phyloP scores from a whole-genome alignment of 2,329 filamentous ascomycete genomes.

The Trichophyton mentagrophytes region DNA sequence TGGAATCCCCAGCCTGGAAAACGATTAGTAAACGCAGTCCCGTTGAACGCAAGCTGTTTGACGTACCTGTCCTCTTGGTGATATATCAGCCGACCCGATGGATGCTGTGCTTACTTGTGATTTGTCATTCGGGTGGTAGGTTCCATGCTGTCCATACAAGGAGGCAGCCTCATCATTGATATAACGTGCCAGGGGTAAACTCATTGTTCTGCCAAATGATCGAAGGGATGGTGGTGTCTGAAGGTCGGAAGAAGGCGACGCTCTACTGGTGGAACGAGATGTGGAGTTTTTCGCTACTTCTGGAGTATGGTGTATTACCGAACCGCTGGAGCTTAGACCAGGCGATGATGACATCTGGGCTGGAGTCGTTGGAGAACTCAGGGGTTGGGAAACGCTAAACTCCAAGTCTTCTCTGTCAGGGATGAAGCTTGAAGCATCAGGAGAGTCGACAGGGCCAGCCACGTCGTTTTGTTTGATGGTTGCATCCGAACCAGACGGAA shows the following conservation, averaged over 20 bases:
- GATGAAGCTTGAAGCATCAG: not conserved
- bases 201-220: slow-evolving; percentile 21
- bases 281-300: not conserved
- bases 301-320: slow-evolving; percentile 14
- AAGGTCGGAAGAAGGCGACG: not conserved
- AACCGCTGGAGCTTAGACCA: slow-evolving; percentile 16
- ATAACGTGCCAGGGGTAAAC: slow-evolving; percentile 28
- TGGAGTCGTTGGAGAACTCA: slow-evolving; percentile 17
- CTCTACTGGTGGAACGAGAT: not conserved
- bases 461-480: not conserved
- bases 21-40: not conserved
- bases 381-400: slow-evolving; percentile 14
- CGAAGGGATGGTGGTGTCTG: not conserved
- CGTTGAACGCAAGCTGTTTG: too few species aligned
- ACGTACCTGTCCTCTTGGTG: slow-evolving; percentile 15
- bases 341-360: slow-evolving; percentile 15
- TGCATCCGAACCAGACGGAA: not conserved
- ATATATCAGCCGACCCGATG: slow-evolving; percentile 18
- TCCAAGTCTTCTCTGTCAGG: not conserved
- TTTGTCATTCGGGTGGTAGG: slow-evolving; percentile 9
- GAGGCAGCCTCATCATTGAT: slow-evolving; percentile 28
- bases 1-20: slow-evolving; percentile 4
- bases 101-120: slow-evolving; percentile 13
- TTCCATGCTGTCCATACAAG: slow-evolving; percentile 16
- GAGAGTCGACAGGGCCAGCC: not conserved